These are phyloP conservation scores for Apophysomyces elegans DNA, from an alignment of 371 early-diverging fungal species.

Conservation along the genomic window DNA sequence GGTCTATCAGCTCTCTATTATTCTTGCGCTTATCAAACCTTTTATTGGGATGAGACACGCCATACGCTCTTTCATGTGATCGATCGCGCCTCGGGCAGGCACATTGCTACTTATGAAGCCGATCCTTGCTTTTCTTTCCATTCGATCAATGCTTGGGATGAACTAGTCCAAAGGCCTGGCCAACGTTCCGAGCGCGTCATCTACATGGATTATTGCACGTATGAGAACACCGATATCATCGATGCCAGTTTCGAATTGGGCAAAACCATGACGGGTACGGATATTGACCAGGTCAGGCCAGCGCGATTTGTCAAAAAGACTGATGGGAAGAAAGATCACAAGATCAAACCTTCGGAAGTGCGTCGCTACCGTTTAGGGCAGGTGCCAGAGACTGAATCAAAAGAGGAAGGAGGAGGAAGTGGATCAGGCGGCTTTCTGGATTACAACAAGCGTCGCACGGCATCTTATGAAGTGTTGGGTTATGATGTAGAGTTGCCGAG, in stretches of 20 bases:
- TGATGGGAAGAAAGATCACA: slow-evolving; percentile 35
- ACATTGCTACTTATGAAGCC: slow-evolving; percentile 66
- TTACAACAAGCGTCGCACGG: slow-evolving; percentile 46
- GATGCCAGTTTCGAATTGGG: slow-evolving; percentile 56
- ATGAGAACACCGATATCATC: slow-evolving; percentile 55
- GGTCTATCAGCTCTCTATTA: slow-evolving; percentile 64
- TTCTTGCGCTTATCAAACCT: slow-evolving; percentile 60
- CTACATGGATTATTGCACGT: slow-evolving; percentile 49
- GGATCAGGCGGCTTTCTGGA: slow-evolving; percentile 19
- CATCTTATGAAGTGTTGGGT: slow-evolving; percentile 46
- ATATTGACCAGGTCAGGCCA: slow-evolving; percentile 40
- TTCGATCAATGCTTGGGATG: slow-evolving; percentile 65
- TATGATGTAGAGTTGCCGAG: slow-evolving; percentile 64
- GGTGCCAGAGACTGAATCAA: slow-evolving; percentile 28
- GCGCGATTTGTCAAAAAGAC: slow-evolving; percentile 45
- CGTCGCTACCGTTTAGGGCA: slow-evolving; percentile 47
- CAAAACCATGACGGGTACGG: slow-evolving; percentile 30
- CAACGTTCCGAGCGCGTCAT: slow-evolving; percentile 45
- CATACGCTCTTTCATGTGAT: slow-evolving; percentile 62
- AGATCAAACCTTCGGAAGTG: slow-evolving; percentile 49
- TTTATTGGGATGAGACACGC: slow-evolving; percentile 56
- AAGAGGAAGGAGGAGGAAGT: background rate
- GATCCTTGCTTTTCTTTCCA: slow-evolving; percentile 69
- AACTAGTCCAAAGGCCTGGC: slow-evolving; percentile 40
- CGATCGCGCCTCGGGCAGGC: slow-evolving; percentile 53